A percentile compares a stretch with the other conserved stretches of the same genome.
Evolutionary conservation across 176 grass and related monocot species (phyloP).

Genomic region (Panicum miliaceum): DNA sequence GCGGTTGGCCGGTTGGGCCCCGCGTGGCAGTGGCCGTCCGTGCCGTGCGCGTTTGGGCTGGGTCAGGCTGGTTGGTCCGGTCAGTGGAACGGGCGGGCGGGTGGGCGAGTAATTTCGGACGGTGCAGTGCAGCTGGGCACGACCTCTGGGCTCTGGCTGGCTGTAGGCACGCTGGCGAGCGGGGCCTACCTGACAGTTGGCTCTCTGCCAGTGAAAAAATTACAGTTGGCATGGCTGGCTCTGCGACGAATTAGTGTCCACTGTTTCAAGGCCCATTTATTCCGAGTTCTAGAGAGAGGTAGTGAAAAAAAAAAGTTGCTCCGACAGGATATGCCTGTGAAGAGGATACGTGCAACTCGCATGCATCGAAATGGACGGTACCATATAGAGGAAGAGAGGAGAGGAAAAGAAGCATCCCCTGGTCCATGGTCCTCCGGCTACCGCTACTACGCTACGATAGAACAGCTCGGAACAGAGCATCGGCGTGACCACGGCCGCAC

Average conservation of each 20-base stretch:
- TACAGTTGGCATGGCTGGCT: background rate
- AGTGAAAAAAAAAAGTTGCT: background rate
- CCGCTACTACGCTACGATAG: background rate
- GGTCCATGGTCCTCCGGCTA: constrained; percentile 1
- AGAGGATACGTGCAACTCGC: background rate
- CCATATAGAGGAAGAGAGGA: too few species aligned
- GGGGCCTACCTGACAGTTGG: constrained; percentile 37
- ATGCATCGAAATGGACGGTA: background rate
- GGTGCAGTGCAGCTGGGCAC: constrained; percentile 1
- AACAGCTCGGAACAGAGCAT: background rate
- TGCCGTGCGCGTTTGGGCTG: background rate
- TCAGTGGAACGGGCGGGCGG: background rate
- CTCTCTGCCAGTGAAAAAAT: background rate
- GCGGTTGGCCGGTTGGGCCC: background rate
- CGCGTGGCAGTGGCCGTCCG: background rate
- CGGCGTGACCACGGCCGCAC: background rate
- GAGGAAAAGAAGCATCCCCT: background rate
- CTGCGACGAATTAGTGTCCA: background rate
- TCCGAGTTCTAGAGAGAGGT: background rate
- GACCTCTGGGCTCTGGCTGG: background rate
- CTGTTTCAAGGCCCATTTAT: background rate
- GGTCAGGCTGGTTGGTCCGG: constrained; percentile 4
- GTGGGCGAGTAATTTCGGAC: constrained; percentile 24
- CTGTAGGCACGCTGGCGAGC: constrained; percentile 21
- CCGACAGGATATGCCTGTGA: constrained; percentile 1